Evolutionary conservation across 495 filamentous ascomycete species (phyloP).

Genomic region (Penicillium malachiteum): DNA sequence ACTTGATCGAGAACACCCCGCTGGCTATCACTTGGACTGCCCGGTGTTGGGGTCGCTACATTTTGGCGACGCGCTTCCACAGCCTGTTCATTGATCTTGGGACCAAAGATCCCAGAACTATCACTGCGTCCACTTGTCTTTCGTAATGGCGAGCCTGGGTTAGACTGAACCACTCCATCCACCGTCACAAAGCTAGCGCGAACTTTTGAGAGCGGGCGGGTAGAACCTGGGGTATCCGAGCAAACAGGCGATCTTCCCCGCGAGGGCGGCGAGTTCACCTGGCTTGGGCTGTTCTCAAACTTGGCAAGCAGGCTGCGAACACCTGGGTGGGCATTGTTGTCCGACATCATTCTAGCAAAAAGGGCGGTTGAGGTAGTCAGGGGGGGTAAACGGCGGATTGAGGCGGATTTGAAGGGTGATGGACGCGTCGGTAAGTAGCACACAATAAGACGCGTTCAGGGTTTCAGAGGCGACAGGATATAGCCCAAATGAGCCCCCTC

Average conservation of each 20-base stretch:
- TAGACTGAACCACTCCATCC: constrained; percentile 47
- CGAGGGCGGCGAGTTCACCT: constrained; percentile 58
- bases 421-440: constrained; percentile 13
- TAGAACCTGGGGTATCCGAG: constrained; percentile 41
- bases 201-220: constrained; percentile 71
- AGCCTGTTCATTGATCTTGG: constrained; percentile 37
- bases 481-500: constrained; percentile 11
- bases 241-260: constrained; percentile 70
- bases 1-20: constrained; percentile 16
- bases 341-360: constrained; percentile 40
- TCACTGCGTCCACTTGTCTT: constrained; percentile 38
- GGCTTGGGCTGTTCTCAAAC: constrained; percentile 71
- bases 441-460: constrained; percentile 14
- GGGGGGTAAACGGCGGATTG: constrained; percentile 21
- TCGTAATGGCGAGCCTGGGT: constrained; percentile 33
- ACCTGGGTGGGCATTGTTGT: constrained; percentile 47
- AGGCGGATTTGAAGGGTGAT: constrained; percentile 13
- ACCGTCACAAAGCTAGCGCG: constrained; percentile 83
- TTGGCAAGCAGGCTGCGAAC: constrained; percentile 79
- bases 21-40: constrained; percentile 16
- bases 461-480: constrained; percentile 5
- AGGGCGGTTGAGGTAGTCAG: constrained; percentile 9
- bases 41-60: constrained; percentile 28
- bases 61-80: constrained; percentile 31
- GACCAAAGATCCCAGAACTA: constrained; percentile 30